Evolutionary conservation across 306 rosid genomes (phyloP), one percentile per base, ranked within the genome.

Genomic region (Citrullus colocynthis): DNA sequence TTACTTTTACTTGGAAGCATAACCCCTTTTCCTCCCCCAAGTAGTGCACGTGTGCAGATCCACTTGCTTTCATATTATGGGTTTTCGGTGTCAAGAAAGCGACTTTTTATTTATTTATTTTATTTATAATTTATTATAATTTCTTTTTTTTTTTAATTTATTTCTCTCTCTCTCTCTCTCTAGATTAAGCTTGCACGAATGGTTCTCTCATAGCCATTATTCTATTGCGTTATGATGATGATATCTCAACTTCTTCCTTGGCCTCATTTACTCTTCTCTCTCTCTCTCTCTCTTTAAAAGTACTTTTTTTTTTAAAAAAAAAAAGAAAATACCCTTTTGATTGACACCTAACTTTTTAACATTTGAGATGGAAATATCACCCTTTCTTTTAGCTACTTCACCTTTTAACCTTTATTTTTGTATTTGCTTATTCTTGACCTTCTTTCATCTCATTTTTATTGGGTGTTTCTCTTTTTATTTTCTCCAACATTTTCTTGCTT

Each of bases 1-100:
- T 74, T 15, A 54, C 18, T 56, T 77, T 77, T 42, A 57, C 45
- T 57, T 24, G 66, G 59, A 51, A 74, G 42, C 20, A 59, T 62
- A n/a, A 13, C 0, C 65, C 80, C 77, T 62, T 78, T 57, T 9
- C 13, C 17, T 69, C 9, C 84, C 56, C 74, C 84, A 84, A 74
- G 91, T 36, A 49, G 82, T 83, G 88, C 91, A 87, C 91, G 95
- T 93, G 95, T 80, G 96, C 67, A 17, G 79, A 76, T 82, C 83
- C 86, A 75, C 87, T 76, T 80, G 85, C 75, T 78, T 45, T 80
- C 76, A 51, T 75, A 76, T 81, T 81, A 78, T 86, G 88, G 88
- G 85, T 83, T 80, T 87, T 87, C 36, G 87, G 81, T 71, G 67
- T 78, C 74, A 78, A 52, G 91, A 90, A 42, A 78, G 89, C 80